Conservation (phyloP, 2,329 filamentous ascomycete genomes). For the Calonectria pseudoturangicola region DNA sequence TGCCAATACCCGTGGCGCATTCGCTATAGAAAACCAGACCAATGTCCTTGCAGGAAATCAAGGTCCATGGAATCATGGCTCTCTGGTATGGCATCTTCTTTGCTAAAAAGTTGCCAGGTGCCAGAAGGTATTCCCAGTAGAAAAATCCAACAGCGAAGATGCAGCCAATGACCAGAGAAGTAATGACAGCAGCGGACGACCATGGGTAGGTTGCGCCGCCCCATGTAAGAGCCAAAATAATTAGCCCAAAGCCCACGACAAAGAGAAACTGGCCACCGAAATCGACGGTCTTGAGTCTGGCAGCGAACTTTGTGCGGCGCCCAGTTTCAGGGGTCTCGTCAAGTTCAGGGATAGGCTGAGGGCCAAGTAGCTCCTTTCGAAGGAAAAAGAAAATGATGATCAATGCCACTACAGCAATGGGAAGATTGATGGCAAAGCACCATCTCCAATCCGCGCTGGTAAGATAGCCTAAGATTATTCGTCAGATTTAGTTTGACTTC, state of each 20-base stretch:
- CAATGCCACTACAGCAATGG: constrained; percentile 71
- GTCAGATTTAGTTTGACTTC: constrained; percentile 30
- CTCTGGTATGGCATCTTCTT: constrained; percentile 71
- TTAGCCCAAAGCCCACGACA: constrained; percentile 70
- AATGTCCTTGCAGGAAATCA: constrained; percentile 75
- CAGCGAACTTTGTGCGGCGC: constrained; percentile 59
- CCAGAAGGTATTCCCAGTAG: constrained; percentile 73
- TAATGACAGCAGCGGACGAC: constrained; percentile 68
- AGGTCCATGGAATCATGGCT: constrained; percentile 78
- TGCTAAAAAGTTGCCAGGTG: constrained; percentile 67
- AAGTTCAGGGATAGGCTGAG: constrained; percentile 68
- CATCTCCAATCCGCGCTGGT: constrained; percentile 77
- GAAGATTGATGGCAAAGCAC: constrained; percentile 80
- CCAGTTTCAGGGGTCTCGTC: constrained; percentile 62
- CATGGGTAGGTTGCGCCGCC: constrained; percentile 72
- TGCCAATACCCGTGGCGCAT: constrained; percentile 74
- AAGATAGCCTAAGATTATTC: constrained; percentile 63
- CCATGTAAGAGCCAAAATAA: constrained; percentile 75
- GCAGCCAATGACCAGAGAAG: constrained; percentile 67
- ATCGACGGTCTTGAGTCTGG: constrained; percentile 73
- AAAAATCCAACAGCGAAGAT: constrained; percentile 65
- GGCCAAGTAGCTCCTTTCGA: constrained; percentile 74
- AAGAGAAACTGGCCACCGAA: constrained; percentile 74
- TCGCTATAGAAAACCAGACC: constrained; percentile 78
- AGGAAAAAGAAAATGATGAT: constrained; percentile 74